A percentile compares a stretch with the other conserved stretches of the same genome.
phyloP scores from a whole-genome alignment of 257 asterid species.

The Thymus quinquecostatus region DNA sequence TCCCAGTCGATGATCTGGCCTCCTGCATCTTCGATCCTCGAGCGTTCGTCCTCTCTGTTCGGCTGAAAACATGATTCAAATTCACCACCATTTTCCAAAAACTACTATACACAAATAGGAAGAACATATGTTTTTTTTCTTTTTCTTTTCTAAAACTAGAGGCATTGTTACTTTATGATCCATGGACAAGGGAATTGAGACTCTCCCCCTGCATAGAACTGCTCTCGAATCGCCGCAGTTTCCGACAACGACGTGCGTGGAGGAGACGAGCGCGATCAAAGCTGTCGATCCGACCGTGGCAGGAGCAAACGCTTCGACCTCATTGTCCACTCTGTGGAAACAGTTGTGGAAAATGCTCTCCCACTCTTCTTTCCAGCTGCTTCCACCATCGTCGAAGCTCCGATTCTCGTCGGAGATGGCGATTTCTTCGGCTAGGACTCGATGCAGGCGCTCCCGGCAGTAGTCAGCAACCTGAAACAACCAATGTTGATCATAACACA shows the following conservation, averaged over 20 bases:
- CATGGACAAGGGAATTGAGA: conserved; percentile 55
- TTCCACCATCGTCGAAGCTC: conserved; percentile 25
- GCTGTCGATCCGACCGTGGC: conserved; percentile 86
- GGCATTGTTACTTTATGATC: conserved; percentile 67
- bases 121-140: too few species aligned
- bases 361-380: conserved; percentile 54
- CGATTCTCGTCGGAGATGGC: conserved; percentile 38
- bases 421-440: conserved; percentile 62
- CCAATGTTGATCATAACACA: background rate
- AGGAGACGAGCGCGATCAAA: conserved; percentile 63
- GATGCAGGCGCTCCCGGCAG: conserved; percentile 63
- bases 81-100: too few species aligned
- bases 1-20: conserved; percentile 84
- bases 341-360: conserved; percentile 50
- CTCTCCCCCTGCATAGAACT: conserved; percentile 63
- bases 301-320: conserved; percentile 71
- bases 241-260: conserved; percentile 68
- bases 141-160: background rate
- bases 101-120: too few species aligned
- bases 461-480: conserved; percentile 60
- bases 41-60: conserved; percentile 65
- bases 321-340: conserved; percentile 66
- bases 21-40: conserved; percentile 71
- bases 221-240: conserved; percentile 92
- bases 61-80: conserved; percentile 51